Evolutionary conservation across 2,329 filamentous ascomycete species (phyloP).

Genomic region (Penicillium vulpinum): DNA sequence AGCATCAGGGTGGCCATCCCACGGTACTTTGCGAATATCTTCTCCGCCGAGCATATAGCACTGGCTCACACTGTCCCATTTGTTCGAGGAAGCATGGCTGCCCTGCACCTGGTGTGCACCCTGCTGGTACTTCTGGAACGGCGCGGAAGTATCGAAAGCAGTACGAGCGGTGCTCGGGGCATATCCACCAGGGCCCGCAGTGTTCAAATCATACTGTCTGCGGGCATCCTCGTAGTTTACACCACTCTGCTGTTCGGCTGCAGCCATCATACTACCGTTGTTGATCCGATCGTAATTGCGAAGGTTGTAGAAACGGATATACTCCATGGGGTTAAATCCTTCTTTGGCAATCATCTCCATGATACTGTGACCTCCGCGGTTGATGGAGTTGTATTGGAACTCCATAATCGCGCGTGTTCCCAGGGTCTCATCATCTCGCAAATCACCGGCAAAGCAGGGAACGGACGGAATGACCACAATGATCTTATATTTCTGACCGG

Average conservation of each 20-base stretch:
- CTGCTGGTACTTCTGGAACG: slow-evolving; percentile 71
- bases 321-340: slow-evolving; percentile 74
- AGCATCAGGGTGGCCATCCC: slow-evolving; percentile 55
- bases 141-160: slow-evolving; percentile 42
- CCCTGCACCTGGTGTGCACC: slow-evolving; percentile 59
- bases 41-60: slow-evolving; percentile 81
- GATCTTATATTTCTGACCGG: slow-evolving; percentile 83
- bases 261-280: slow-evolving; percentile 35
- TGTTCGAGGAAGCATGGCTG: slow-evolving; percentile 49
- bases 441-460: slow-evolving; percentile 89
- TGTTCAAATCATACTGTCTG: slow-evolving; percentile 47
- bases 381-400: slow-evolving; percentile 96
- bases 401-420: slow-evolving; percentile 97
- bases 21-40: slow-evolving; percentile 65
- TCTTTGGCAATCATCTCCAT: slow-evolving; percentile 73
- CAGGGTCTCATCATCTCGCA: slow-evolving; percentile 76
- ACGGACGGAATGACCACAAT: slow-evolving; percentile 89
- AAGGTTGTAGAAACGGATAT: slow-evolving; percentile 94
- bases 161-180: slow-evolving; percentile 35
- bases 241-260: slow-evolving; percentile 44
- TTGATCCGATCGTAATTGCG: slow-evolving; percentile 92
- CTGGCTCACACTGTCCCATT: slow-evolving; percentile 73
- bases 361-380: slow-evolving; percentile 87
- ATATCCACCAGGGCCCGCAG: slow-evolving; percentile 46
- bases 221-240: slow-evolving; percentile 48